Conservation (phyloP, 306 rosid species). For the Sindora glabra region DNA sequence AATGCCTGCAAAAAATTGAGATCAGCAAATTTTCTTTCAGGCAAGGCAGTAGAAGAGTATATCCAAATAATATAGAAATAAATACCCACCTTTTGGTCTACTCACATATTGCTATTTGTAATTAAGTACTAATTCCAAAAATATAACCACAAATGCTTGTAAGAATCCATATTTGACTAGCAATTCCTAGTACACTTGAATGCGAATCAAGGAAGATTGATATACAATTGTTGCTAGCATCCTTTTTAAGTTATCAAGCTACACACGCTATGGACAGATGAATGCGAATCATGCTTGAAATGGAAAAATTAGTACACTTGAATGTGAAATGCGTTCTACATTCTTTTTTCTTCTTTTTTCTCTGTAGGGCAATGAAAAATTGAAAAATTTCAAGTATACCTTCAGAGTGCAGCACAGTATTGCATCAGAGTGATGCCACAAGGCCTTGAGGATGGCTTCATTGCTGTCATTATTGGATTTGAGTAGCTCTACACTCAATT, state of each 20-base stretch:
- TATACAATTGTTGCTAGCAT: too few species aligned
- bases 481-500: slow-evolving; percentile 78
- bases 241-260: too few species aligned
- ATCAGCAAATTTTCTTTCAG: not conserved
- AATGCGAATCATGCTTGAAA: too few species aligned
- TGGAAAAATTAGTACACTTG: too few species aligned
- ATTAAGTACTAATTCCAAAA: too few species aligned
- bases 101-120: too few species aligned
- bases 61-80: not conserved
- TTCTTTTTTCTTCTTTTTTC: too few species aligned
- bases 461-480: slow-evolving; percentile 66
- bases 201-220: too few species aligned
- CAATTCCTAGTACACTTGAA: too few species aligned
- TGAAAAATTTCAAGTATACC: slow-evolving; percentile 35
- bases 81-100: not conserved
- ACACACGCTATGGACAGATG: too few species aligned
- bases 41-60: not conserved
- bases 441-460: slow-evolving; percentile 66
- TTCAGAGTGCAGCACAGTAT: slow-evolving; percentile 86
- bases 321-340: too few species aligned
- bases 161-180: not conserved
- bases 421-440: slow-evolving; percentile 98
- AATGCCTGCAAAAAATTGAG: slow-evolving; percentile 49
- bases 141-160: too few species aligned
- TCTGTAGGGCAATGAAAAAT: not conserved